These are phyloP conservation scores for Rutstroemia sp. DNA, from an alignment of 2,329 filamentous ascomycete genomes.

Conservation along the genomic window DNA sequence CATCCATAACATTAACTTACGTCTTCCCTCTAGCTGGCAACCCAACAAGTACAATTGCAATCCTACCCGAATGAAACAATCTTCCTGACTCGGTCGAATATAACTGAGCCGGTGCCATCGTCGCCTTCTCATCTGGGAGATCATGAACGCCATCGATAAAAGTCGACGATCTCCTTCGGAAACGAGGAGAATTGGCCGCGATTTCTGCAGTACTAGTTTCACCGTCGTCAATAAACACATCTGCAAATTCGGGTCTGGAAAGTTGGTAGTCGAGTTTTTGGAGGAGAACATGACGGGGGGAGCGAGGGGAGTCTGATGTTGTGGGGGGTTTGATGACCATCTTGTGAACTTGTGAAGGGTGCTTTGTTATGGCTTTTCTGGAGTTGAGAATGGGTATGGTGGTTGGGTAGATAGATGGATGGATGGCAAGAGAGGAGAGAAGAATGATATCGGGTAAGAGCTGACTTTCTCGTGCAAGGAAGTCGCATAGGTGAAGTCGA, in stretches of 20 bases:
- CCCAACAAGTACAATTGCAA: constrained; percentile 95
- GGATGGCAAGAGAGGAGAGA: background rate
- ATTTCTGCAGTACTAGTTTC: constrained; percentile 65
- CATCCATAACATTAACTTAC: constrained; percentile 38
- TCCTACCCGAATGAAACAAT: constrained; percentile 92
- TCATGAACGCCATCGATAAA: constrained; percentile 98
- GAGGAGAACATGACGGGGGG: background rate
- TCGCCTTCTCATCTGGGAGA: constrained; percentile 63
- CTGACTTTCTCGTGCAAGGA: background rate
- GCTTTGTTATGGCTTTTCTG: background rate
- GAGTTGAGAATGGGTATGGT: background rate
- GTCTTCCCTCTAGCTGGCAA: constrained; percentile 94
- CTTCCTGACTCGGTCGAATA: constrained; percentile 98
- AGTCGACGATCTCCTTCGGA: constrained; percentile 87
- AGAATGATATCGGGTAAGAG: too few relatives aligned
- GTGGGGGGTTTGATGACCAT: background rate
- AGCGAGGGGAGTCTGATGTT: background rate
- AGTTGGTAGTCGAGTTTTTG: background rate
- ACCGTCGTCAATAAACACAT: background rate
- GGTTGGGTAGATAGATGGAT: background rate
- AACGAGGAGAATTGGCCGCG: constrained; percentile 81
- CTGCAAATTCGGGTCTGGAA: background rate
- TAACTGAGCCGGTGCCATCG: constrained; percentile 85
- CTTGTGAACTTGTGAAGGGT: background rate
- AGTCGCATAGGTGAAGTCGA: background rate